A percentile compares a stretch with the other conserved stretches of the same genome.
phyloP scores from a whole-genome alignment of 1,284 basidiomycete genomes.

The Volvariella volvacea region DNA sequence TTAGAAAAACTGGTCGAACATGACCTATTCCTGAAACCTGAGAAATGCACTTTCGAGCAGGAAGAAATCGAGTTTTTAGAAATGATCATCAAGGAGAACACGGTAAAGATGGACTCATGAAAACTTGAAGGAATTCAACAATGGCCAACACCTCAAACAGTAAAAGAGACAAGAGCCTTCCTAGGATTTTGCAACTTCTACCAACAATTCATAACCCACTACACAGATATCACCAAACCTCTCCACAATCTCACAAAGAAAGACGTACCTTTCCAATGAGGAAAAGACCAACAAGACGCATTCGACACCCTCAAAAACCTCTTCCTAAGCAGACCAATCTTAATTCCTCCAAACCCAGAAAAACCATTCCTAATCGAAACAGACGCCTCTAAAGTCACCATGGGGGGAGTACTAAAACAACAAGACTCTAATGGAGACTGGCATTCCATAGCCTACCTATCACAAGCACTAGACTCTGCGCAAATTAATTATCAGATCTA shows the following conservation, averaged over 20 bases:
- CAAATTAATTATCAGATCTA: slow-evolving; percentile 39
- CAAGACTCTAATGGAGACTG: slow-evolving; percentile 16
- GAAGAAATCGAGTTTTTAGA: slow-evolving; percentile 32
- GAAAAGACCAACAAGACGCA: slow-evolving; percentile 8
- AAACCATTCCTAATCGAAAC: slow-evolving; percentile 21
- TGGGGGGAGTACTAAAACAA: slow-evolving; percentile 22
- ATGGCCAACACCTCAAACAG: slow-evolving; percentile 14
- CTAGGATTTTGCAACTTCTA: slow-evolving; percentile 29
- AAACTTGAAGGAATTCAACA: slow-evolving; percentile 27
- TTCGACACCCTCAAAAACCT: slow-evolving; percentile 18
- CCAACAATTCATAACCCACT: slow-evolving; percentile 31
- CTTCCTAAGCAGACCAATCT: slow-evolving; percentile 14
- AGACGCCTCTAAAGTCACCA: slow-evolving; percentile 21
- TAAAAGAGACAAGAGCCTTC: slow-evolving; percentile 19
- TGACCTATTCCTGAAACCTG: slow-evolving; percentile 24
- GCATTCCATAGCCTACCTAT: slow-evolving; percentile 21
- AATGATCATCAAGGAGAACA: slow-evolving; percentile 22
- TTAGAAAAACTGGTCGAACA: slow-evolving; percentile 22
- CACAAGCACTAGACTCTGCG: slow-evolving; percentile 18
- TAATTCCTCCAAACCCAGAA: slow-evolving; percentile 21
- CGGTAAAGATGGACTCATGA: slow-evolving; percentile 29
- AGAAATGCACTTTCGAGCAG: slow-evolving; percentile 32
- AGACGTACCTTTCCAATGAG: slow-evolving; percentile 12
- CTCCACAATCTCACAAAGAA: slow-evolving; percentile 15
- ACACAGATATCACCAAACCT: slow-evolving; percentile 17